Evolutionary conservation across 257 asterid genomes (phyloP), one percentile per base, ranked within the genome.

Genomic region (Parsonsia alboflavescens): DNA sequence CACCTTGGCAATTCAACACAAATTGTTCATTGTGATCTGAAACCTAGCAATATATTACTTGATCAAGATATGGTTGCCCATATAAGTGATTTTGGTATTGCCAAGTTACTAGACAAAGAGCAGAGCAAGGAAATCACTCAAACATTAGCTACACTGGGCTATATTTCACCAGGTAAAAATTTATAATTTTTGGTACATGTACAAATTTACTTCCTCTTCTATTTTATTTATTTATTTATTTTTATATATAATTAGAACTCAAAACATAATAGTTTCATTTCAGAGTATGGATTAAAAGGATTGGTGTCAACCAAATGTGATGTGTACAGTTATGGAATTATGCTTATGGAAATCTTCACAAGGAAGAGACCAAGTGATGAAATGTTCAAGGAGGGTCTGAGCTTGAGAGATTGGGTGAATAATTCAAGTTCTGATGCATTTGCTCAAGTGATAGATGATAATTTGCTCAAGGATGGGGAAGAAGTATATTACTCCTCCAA

Each of bases 201-300:
- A 5, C 19, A 21, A 53, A n/a, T 9, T 53, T 19, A 9, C 21
- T 19, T 0, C 10, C 0, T 0, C 21, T 5, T 50, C 6, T 13
- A 6, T 33, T 33, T 33, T 33, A 8, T 45, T 45, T 17, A 0
- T n/a, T 10, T 33, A 3, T 4, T 4, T 8, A 6, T 45, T 10
- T 10, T 8, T 10, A n/a, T n/a, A n/a, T 10, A 0, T 0, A 3
- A 5, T 50, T 49, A 5, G 6, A 12, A 49, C 16, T 49, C 0
- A 12, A 13, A 50, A 33, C 39, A 33, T 33, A 33, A 21, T 19
- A 3, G 2, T 41, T n/a, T 21, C 30, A 2, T 8, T 45, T 2
- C 26, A 75, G 78, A 75, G 12, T 75, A 75, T 21, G 73, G 78
- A 5, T 5, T 12, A 4, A 73, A 75, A 48, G 73, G 76, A 58